Evolutionary conservation across 2,329 filamentous ascomycete genomes (phyloP).

Genomic region (Thielaviopsis euricoi): DNA sequence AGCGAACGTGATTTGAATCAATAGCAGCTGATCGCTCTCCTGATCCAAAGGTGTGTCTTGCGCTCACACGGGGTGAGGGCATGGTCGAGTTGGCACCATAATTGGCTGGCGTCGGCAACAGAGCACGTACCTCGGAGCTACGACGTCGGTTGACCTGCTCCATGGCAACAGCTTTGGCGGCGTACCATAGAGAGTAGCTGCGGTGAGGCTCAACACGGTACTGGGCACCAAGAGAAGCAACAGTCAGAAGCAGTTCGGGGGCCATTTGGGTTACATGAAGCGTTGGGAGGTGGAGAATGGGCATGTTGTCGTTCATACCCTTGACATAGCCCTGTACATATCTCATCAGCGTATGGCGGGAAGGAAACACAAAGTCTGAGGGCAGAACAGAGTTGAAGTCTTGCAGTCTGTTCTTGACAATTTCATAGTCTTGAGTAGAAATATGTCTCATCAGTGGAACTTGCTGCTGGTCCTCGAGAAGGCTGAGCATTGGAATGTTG

Average conservation of each 20-base stretch:
- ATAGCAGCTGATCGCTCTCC: conserved; percentile 39
- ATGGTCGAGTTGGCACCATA: conserved; percentile 44
- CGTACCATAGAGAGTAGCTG: conserved; percentile 44
- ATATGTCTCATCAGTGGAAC: conserved; percentile 27
- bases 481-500: conserved; percentile 2
- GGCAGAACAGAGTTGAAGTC: conserved; percentile 46
- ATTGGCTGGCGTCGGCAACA: conserved; percentile 38
- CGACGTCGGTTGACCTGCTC: conserved; percentile 42
- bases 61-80: conserved; percentile 39
- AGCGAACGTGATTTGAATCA: conserved; percentile 41
- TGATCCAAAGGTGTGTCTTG: conserved; percentile 41
- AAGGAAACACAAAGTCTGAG: conserved; percentile 49
- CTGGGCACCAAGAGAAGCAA: conserved; percentile 50
- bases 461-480: conserved; percentile 18
- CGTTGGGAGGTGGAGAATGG: conserved; percentile 51
- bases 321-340: conserved; percentile 56
- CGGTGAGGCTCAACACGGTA: conserved; percentile 46
- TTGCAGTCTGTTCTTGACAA: conserved; percentile 41
- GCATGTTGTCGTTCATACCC: conserved; percentile 43
- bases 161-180: conserved; percentile 38
- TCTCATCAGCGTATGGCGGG: conserved; percentile 48
- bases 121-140: conserved; percentile 38
- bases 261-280: conserved; percentile 46
- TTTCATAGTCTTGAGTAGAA: conserved; percentile 35
- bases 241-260: conserved; percentile 49